Conservation (phyloP, 768 basidiomycete genomes). For the Termitomyces sp. region DNA sequence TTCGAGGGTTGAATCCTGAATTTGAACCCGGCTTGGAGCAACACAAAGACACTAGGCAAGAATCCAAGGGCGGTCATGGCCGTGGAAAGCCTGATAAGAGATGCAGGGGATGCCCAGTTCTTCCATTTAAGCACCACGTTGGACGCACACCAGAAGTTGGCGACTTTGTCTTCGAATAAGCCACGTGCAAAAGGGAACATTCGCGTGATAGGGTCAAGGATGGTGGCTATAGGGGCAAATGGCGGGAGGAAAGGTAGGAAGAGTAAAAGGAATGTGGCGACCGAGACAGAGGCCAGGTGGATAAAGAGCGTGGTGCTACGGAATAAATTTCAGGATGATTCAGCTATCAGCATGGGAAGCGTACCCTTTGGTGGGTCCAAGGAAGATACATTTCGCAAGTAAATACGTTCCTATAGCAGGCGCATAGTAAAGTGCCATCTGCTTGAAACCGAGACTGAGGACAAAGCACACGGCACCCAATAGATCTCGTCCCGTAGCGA, state of each 20-base stretch:
- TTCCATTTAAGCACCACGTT: slow-evolving; percentile 90
- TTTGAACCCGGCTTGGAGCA: slow-evolving; percentile 34
- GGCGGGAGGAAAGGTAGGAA: slow-evolving; percentile 82
- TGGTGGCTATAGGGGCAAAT: slow-evolving; percentile 44
- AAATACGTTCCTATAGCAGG: slow-evolving; percentile 91
- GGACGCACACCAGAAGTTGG: slow-evolving; percentile 96
- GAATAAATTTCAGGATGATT: neutral
- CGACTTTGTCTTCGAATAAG: slow-evolving; percentile 93
- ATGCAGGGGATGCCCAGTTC: slow-evolving; percentile 38
- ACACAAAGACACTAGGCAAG: slow-evolving; percentile 51
- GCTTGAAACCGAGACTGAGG: slow-evolving; percentile 87
- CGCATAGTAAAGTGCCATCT: slow-evolving; percentile 94
- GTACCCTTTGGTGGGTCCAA: slow-evolving; percentile 72
- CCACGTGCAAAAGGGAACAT: slow-evolving; percentile 93
- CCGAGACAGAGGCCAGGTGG: slow-evolving; percentile 61
- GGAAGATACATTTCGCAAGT: slow-evolving; percentile 82
- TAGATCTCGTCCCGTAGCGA: slow-evolving; percentile 66
- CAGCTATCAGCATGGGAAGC: slow-evolving; percentile 16
- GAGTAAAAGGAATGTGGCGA: slow-evolving; percentile 59
- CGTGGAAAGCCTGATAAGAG: slow-evolving; percentile 66
- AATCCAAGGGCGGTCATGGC: slow-evolving; percentile 70
- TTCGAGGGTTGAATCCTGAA: slow-evolving; percentile 13
- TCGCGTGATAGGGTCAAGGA: slow-evolving; percentile 67
- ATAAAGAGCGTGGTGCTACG: slow-evolving; percentile 52
- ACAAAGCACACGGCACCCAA: slow-evolving; percentile 79